Evolutionary conservation across 164 flowering plant genomes (phyloP).

Genomic region (Macadamia tetraphylla): DNA sequence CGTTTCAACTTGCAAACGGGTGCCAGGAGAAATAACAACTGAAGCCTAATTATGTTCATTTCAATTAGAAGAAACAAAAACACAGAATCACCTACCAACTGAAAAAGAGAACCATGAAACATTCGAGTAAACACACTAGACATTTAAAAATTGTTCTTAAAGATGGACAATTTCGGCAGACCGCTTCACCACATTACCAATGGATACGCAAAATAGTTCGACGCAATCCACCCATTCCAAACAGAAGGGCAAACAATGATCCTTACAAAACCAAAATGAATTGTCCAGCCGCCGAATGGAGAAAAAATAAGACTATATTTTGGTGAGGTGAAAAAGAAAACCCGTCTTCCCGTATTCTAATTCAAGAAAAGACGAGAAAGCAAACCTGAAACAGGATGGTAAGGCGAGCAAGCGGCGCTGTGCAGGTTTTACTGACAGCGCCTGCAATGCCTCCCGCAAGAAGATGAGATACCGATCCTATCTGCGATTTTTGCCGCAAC

Average conservation of each 20-base stretch:
- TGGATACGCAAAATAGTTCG: background rate
- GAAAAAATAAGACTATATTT: background rate
- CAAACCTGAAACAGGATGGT: conserved; percentile 94
- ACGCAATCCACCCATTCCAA: background rate
- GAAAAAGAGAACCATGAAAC: background rate
- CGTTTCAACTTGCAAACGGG: no score
- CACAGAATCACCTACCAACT: no score
- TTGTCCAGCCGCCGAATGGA: background rate
- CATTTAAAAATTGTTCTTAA: background rate
- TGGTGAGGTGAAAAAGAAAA: background rate
- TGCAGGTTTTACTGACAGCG: conserved; percentile 95
- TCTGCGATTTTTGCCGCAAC: conserved; percentile 38
- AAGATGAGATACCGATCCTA: conserved; percentile 58
- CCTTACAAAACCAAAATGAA: background rate
- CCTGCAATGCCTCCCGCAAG: conserved; percentile 96
- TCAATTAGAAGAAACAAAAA: no score
- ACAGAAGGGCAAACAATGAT: background rate
- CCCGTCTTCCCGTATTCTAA: background rate
- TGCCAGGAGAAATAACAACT: no score
- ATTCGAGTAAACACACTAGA: background rate
- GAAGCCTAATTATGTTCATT: no score
- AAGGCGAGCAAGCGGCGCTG: conserved; percentile 95
- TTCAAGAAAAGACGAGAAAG: background rate
- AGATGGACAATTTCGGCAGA: background rate
- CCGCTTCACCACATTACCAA: background rate